Base-by-base conservation (phyloP, 2,329 filamentous ascomycete species). In the Fusarium clavum region DNA sequence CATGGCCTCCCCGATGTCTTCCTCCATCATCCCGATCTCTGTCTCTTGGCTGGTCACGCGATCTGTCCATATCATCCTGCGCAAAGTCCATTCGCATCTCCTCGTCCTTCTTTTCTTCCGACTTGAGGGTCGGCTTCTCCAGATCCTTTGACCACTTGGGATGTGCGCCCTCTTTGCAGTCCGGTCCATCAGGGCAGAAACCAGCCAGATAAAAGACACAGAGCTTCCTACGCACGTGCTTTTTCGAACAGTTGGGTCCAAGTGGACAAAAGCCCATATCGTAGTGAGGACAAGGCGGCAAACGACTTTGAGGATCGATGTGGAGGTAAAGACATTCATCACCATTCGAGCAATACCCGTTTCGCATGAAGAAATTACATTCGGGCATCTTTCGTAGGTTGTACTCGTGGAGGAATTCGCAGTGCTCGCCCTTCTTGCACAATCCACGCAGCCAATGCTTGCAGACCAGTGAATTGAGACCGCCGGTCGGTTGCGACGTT, bases 361-460 rank as follows among this genome's bases (percentile, higher is more conserved):
- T 97, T 66, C 94, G 89, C 61, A 94, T 91, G 82, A 95, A 98
- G 81, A 97, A 97, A 77, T 97, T 97, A 83, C 96, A 99, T 83
- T 98, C 96, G 69, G 96, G 94, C 94, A 98, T 98, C 81, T 96
- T 94, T 70, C 96, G 91, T 73, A 99, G 88, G 82, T 99, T 98
- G 85, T 98, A 99, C 82, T 98, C 96, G 86, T 99, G 96, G 51
- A 98, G 86, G 77, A 98, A 99, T 84, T 99, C 96, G 89, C 96
- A 99, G 73, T 90, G 89, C 78, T 98, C 92, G 76, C 95, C 96
- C 82, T 98, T 98, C 79, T 99, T 99, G 86, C 96, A 99, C 22
- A 99, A 89, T 0, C 94, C 95, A 71, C 97, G 93, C 77, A 98
- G 90, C 91, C 96, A 98, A 86, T 98, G 96, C 84, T 99, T 99